Evolutionary conservation across 768 basidiomycete species (phyloP).

Genomic region (Rubroboletus satanas): DNA sequence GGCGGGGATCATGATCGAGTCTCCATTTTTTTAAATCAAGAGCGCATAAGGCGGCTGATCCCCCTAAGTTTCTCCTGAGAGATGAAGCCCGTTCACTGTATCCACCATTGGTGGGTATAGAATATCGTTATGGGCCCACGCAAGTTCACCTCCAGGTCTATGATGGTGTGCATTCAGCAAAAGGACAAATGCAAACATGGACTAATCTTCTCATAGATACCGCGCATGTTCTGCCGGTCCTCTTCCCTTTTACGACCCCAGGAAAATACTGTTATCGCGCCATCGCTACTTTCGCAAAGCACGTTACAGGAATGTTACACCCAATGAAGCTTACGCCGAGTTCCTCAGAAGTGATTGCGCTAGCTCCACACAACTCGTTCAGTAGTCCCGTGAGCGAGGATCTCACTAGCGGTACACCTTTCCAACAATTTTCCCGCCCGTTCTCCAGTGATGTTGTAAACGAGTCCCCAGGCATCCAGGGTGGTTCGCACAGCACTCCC

Average conservation of each 20-base stretch:
- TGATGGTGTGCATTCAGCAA: slow-evolving; percentile 52
- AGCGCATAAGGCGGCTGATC: slow-evolving; percentile 90
- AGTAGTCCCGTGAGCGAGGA: slow-evolving; percentile 6
- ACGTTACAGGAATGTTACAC: slow-evolving; percentile 51
- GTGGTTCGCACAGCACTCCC: not conserved
- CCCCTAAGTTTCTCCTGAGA: slow-evolving; percentile 56
- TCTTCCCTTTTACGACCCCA: slow-evolving; percentile 73
- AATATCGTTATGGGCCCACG: slow-evolving; percentile 53
- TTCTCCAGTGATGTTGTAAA: not conserved
- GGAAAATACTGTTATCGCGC: slow-evolving; percentile 79
- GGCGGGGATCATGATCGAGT: not conserved
- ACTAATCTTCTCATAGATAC: slow-evolving; percentile 42
- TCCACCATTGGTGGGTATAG: slow-evolving; percentile 53
- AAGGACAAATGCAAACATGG: slow-evolving; percentile 15
- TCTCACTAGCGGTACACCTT: not conserved
- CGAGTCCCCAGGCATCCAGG: not conserved
- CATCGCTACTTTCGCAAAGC: slow-evolving; percentile 66
- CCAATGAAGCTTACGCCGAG: slow-evolving; percentile 7
- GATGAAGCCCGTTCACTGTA: slow-evolving; percentile 49
- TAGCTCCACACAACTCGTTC: not conserved
- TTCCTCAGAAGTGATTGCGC: slow-evolving; percentile 7
- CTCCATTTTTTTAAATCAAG: slow-evolving; percentile 33
- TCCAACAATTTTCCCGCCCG: not conserved
- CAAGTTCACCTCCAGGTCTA: slow-evolving; percentile 91
- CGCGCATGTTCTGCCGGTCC: slow-evolving; percentile 68